Conservation (phyloP, 495 filamentous ascomycete genomes). For the Podospora bellae-mahoneyi region DNA sequence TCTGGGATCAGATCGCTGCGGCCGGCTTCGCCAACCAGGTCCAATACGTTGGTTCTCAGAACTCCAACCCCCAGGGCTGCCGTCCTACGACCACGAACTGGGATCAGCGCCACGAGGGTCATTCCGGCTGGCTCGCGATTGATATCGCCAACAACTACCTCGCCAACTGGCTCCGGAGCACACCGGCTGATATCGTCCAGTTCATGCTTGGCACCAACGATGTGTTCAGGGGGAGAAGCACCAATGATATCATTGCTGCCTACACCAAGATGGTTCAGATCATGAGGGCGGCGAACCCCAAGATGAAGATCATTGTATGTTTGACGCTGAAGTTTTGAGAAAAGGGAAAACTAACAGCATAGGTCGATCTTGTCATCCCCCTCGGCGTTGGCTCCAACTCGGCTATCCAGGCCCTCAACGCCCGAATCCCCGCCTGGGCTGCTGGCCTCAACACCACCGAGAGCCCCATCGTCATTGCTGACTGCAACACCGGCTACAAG, state of each 20-base stretch:
- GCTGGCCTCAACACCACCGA: constrained; percentile 30
- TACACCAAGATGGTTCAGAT: constrained; percentile 39
- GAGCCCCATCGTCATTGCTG: constrained; percentile 40
- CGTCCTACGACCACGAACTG: constrained; percentile 26
- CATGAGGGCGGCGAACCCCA: constrained; percentile 36
- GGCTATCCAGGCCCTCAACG: constrained; percentile 32
- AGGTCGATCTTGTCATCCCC: constrained; percentile 10
- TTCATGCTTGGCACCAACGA: constrained; percentile 48
- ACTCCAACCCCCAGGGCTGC: constrained; percentile 38
- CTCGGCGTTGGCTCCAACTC: constrained; percentile 19
- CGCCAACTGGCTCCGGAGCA: constrained; percentile 36
- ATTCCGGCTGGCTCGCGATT: constrained; percentile 43
- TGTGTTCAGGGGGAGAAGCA: constrained; percentile 18
- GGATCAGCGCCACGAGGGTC: constrained; percentile 44
- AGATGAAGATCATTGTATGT: constrained; percentile 40
- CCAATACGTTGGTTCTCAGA: constrained; percentile 43
- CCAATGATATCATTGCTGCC: constrained; percentile 36
- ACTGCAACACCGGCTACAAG: constrained; percentile 34
- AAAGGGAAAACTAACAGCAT: neutral
- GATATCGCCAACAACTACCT: constrained; percentile 45
- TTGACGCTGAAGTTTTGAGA: neutral
- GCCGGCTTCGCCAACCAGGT: constrained; percentile 30
- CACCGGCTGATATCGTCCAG: constrained; percentile 41
- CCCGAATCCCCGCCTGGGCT: constrained; percentile 38
- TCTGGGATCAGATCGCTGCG: constrained; percentile 36